Evolutionary conservation across 2,329 filamentous ascomycete species (phyloP).

Genomic region (Colletotrichum spinosum): DNA sequence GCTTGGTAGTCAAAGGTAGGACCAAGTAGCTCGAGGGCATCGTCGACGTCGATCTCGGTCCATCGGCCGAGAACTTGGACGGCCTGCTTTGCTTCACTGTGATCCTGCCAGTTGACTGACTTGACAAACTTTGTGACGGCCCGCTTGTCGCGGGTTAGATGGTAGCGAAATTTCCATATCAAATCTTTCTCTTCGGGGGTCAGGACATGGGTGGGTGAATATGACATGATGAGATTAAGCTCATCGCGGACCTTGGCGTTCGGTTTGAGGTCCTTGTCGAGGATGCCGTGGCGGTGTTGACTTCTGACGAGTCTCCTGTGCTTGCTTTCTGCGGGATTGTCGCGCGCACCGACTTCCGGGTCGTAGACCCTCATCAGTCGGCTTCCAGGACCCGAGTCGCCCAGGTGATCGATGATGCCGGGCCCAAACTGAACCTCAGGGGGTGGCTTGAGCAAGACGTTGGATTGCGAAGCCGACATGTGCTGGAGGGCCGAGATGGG

Average conservation of each 20-base stretch:
- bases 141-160: constrained; percentile 90
- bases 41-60: constrained; percentile 97
- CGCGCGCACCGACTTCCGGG: constrained; percentile 86
- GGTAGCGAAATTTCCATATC: constrained; percentile 97
- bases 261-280: constrained; percentile 95
- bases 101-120: constrained; percentile 93
- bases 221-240: constrained; percentile 89
- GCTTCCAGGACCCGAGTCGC: constrained; percentile 62
- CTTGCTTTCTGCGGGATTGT: constrained; percentile 96
- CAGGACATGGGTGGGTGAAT: constrained; percentile 90
- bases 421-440: constrained; percentile 92
- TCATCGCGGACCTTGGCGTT: constrained; percentile 97
- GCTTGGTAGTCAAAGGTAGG: constrained; percentile 90
- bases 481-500: constrained; percentile 82
- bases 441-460: constrained; percentile 79
- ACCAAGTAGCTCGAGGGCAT: constrained; percentile 92
- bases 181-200: constrained; percentile 94
- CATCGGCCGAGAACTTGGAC: constrained; percentile 91
- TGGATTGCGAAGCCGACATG: constrained; percentile 71
- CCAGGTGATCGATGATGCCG: constrained; percentile 78
- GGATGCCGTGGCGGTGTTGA: constrained; percentile 87
- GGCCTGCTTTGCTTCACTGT: constrained; percentile 86
- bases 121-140: constrained; percentile 98
- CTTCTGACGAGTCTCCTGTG: constrained; percentile 92
- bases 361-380: constrained; percentile 90